A percentile compares a stretch with the other conserved stretches of the same genome.
Conservation (phyloP, 352 stramenopile genomes). For the Phytophthora boehmeriae region DNA sequence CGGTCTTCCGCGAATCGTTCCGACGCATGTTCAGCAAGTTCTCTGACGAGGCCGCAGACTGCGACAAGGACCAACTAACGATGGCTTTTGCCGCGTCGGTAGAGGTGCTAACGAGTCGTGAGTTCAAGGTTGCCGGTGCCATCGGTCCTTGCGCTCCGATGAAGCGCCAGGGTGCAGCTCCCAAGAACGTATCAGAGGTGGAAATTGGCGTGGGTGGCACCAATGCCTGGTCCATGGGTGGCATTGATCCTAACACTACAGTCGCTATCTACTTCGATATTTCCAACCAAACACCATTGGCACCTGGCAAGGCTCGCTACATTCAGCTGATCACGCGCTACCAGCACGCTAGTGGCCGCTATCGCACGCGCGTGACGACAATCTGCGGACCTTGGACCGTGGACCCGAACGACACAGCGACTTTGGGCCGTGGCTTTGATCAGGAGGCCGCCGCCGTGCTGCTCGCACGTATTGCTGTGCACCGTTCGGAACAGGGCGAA, state of each 20-base stretch:
- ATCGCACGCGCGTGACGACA: slow-evolving; percentile 97
- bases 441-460: slow-evolving; percentile 98
- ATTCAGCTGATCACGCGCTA: slow-evolving; percentile 99
- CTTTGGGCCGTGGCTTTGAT: slow-evolving; percentile 97
- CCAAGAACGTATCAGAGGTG: slow-evolving; percentile 96
- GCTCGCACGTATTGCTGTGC: slow-evolving; percentile 91
- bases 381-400: slow-evolving; percentile 95
- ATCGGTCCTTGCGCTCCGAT: slow-evolving; percentile 97
- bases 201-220: slow-evolving; percentile 94
- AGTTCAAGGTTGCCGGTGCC: slow-evolving; percentile 99
- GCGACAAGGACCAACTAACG: slow-evolving; percentile 95
- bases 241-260: slow-evolving; percentile 97
- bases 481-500: slow-evolving; percentile 85
- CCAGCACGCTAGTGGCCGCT: slow-evolving; percentile 96
- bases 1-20: slow-evolving; percentile 99
- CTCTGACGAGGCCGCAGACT: slow-evolving; percentile 93
- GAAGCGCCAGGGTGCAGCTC: slow-evolving; percentile 91
- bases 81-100: slow-evolving; percentile 97
- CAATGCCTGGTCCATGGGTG: slow-evolving; percentile 96
- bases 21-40: slow-evolving; percentile 97
- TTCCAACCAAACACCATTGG: slow-evolving; percentile 77
- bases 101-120: slow-evolving; percentile 96
- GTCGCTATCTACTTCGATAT: slow-evolving; percentile 99
- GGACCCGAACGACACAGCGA: slow-evolving; percentile 92
- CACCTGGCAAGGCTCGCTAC: slow-evolving; percentile 93